Base-by-base conservation (phyloP, 1,284 basidiomycete genomes). In the Xerocomus nothofagi region DNA sequence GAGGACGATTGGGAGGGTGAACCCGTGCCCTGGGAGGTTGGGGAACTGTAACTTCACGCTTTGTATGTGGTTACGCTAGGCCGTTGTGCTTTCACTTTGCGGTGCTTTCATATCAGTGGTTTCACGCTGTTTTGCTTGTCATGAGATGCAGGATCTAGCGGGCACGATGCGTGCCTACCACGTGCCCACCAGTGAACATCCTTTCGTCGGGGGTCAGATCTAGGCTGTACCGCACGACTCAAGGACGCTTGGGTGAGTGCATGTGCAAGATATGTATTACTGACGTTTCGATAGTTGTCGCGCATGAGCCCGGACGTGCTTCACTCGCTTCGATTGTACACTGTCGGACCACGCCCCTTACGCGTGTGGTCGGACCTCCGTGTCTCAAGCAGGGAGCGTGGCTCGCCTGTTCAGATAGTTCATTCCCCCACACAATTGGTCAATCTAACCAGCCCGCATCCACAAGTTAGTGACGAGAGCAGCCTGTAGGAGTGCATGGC, bases 1-100 rank as follows among this genome's bases (percentile, higher is more conserved):
- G 84, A 85, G 61, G 86, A 88, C 40, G 88, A 90, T 55, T 90
- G 88, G 88, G 87, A 89, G 66, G 82, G 84, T 23, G 88, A 89
- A 65, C 84, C 85, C 32, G 76, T 88, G 33, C 84, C 87, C 53
- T 90, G 87, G 87, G 85, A 85, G 67, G 75, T 79, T 15, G 87
- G 81, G 41, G 87, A 89, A 62, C 60, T 90, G 62, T 88, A 73
- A 70, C 58, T 48, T 57, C 38, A 55, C 44, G 42, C 50, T 39
- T 51, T 55, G 57, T 61, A 59, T 58, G 61, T 58, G 47, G 43
- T 50, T 57, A 55, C 58, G 47, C 52, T 51, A 57, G 49, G 41
- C 50, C 57, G 54, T 50, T 43, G 51, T 56, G 44, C 44, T 44
- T 61, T 57, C 55, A 53, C 57, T 54, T 56, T 69, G 54, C 63